These are phyloP conservation scores for Talaromyces amestolkiae DNA, from an alignment of 2,329 filamentous ascomycete genomes.

Conservation along the genomic window DNA sequence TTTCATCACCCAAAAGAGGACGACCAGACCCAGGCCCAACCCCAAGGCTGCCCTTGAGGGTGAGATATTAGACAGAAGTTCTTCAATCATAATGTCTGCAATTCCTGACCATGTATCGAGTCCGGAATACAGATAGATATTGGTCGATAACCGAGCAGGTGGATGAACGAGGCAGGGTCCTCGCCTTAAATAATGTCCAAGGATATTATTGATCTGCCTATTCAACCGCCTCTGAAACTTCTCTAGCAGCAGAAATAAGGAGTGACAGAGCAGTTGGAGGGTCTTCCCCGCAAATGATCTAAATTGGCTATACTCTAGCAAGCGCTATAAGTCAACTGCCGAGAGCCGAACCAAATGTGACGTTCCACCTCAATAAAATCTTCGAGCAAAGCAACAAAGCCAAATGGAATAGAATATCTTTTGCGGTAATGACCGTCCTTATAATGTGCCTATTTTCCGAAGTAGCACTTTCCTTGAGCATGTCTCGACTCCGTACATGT, in stretches of 20 bases:
- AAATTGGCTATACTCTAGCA: neutral
- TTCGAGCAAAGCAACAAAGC: neutral
- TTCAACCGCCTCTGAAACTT: neutral
- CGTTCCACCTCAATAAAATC: neutral
- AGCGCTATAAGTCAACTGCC: neutral
- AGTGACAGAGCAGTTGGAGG: neutral
- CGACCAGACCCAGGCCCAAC: conserved; percentile 39
- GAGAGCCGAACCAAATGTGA: neutral
- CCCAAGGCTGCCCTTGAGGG: conserved; percentile 41
- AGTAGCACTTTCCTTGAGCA: neutral
- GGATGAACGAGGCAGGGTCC: neutral
- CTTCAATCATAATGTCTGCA: conserved; percentile 51
- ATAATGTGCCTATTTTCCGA: neutral
- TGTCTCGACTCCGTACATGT: neutral
- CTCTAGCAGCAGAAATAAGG: neutral
- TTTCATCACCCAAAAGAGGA: conserved; percentile 37
- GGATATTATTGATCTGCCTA: neutral
- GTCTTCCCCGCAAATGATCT: conserved; percentile 6
- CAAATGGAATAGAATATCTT: neutral
- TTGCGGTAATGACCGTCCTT: neutral
- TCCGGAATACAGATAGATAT: conserved; percentile 14
- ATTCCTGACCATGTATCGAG: neutral
- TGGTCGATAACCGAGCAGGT: neutral
- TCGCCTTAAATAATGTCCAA: neutral
- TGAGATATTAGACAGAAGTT: conserved; percentile 47